These are phyloP conservation scores for Candida michaelii DNA, from an alignment of 805 yeast species.

Conservation along the genomic window DNA sequence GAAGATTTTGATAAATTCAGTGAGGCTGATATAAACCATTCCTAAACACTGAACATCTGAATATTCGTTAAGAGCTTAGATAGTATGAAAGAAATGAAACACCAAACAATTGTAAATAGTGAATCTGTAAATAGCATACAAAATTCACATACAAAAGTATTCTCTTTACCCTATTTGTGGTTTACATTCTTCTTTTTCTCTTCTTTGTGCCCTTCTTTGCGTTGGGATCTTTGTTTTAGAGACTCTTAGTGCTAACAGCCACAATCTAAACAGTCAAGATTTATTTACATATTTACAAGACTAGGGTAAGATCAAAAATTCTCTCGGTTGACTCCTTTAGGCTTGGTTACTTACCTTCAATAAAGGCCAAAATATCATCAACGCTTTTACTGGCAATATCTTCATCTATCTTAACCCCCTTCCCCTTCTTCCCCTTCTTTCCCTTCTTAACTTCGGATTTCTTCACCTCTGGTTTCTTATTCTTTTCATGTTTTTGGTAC, in stretches of 20 bases:
- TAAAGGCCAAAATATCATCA: constrained; percentile 70
- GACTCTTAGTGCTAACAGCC: no score
- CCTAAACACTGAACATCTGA: no score
- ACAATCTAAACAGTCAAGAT: no score
- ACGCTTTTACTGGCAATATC: constrained; percentile 63
- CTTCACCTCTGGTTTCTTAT: constrained; percentile 2
- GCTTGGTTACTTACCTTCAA: constrained; percentile 49
- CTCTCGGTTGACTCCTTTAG: no score
- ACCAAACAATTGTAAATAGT: no score
- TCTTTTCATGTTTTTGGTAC: constrained; percentile 38
- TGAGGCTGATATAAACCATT: constrained; percentile 13
- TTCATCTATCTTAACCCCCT: constrained; percentile 9
- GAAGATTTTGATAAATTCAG: constrained; percentile 3
- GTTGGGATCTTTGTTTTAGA: no score
- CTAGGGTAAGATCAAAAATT: no score
- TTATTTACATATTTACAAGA: constrained; percentile 10
- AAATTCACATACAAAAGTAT: neutral
- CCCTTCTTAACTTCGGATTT: constrained; percentile 10
- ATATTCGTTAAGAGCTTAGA: no score
- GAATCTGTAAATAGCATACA: neutral
- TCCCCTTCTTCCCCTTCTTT: constrained; percentile 16
- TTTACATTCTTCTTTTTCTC: no score
- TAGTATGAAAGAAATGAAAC: no score
- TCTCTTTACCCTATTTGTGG: no score
- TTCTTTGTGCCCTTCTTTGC: no score